phyloP scores from a whole-genome alignment of 306 rosid genomes.

The Fagus crenata region DNA sequence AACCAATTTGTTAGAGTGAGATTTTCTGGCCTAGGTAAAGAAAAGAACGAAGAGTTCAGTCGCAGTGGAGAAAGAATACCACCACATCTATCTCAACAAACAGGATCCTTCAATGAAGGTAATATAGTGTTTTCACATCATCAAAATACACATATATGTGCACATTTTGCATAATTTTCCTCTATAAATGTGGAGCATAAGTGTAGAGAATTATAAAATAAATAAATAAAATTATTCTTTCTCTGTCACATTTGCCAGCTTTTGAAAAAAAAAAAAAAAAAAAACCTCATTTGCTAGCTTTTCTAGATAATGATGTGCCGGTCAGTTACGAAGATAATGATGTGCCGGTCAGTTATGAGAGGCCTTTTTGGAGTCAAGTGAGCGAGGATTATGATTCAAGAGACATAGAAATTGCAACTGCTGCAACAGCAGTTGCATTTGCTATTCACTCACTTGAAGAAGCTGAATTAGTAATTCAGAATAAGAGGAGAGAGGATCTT shows the following conservation, averaged over 20 bases:
- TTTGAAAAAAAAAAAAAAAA: neutral
- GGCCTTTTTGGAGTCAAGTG: conserved; percentile 24
- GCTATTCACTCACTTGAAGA: conserved; percentile 61
- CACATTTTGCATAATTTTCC: neutral
- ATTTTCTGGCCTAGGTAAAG: conserved; percentile 34
- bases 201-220: neutral
- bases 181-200: neutral
- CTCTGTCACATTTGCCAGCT: neutral
- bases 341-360: conserved; percentile 19
- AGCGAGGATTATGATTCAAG: conserved; percentile 31
- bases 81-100: conserved; percentile 16
- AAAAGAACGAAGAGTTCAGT: conserved; percentile 29
- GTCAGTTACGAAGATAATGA: conserved; percentile 27
- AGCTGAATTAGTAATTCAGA: conserved; percentile 33
- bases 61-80: conserved; percentile 16
- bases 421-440: conserved; percentile 61
- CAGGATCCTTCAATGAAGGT: conserved; percentile 31
- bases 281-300: neutral
- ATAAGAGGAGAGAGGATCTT: conserved; percentile 32
- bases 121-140: neutral
- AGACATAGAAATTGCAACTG: conserved; percentile 51
- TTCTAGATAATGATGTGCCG: conserved; percentile 23
- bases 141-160: neutral
- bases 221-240: neutral
- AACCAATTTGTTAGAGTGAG: conserved; percentile 35